These are phyloP conservation scores for Austroboletus novae-zelandiae DNA, from an alignment of 1,284 basidiomycete species.

Conservation along the genomic window DNA sequence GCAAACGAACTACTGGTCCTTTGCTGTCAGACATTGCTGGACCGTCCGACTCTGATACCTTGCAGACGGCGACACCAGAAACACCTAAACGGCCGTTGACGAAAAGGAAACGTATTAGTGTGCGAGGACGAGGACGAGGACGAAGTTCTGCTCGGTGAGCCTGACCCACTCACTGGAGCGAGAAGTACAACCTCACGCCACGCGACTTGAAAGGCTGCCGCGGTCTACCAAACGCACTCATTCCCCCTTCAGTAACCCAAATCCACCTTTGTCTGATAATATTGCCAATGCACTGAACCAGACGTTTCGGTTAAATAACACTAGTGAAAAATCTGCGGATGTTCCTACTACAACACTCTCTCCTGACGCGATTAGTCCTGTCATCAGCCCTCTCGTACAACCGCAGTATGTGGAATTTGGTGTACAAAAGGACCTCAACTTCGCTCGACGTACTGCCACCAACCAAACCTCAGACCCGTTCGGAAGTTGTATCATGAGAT, in stretches of 20 bases:
- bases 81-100: not conserved
- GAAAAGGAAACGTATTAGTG: conserved; percentile 13
- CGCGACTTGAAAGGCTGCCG: conserved; percentile 23
- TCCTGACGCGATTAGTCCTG: conserved; percentile 1
- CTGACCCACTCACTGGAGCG: conserved; percentile 27
- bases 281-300: conserved; percentile 28
- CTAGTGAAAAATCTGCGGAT: conserved; percentile 6
- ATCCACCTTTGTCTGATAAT: conserved; percentile 4
- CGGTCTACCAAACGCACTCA: conserved; percentile 1
- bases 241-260: not conserved
- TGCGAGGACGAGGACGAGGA: not conserved
- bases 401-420: conserved; percentile 21
- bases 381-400: conserved; percentile 2
- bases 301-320: conserved; percentile 26
- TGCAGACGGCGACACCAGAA: not conserved
- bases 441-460: conserved; percentile 13
- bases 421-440: conserved; percentile 25
- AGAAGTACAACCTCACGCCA: conserved; percentile 29
- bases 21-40: not conserved
- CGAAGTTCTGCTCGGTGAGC: conserved; percentile 32
- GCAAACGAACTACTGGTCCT: conserved; percentile 9
- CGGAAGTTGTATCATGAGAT: conserved; percentile 16
- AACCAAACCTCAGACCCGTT: conserved; percentile 3
- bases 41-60: conserved; percentile 1
- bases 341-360: conserved; percentile 5